Conservation (phyloP, 305 asterid genomes). For the Withania somnifera region DNA sequence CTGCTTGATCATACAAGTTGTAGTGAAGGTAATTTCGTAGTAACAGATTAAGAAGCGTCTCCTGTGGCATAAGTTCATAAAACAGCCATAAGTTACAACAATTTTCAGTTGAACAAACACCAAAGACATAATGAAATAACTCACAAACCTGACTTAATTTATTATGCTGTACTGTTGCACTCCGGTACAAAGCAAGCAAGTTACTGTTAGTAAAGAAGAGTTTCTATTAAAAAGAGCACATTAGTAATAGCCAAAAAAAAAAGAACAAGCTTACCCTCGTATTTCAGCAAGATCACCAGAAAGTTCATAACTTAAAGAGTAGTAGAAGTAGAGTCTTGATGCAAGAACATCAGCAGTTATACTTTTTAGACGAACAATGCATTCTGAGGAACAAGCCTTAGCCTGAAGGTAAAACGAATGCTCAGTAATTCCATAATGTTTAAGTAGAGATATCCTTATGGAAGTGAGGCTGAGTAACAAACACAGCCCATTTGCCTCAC, state of each 20-base stretch:
- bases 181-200: conserved; percentile 35
- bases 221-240: background rate
- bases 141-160: conserved; percentile 40
- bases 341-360: conserved; percentile 52
- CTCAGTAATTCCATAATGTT: background rate
- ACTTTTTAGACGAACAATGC: conserved; percentile 42
- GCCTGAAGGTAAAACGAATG: conserved; percentile 27
- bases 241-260: background rate
- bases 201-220: conserved; percentile 9
- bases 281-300: conserved; percentile 50
- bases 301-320: conserved; percentile 55
- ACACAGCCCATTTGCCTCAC: conserved; percentile 12
- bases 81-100: background rate
- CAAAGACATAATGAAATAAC: background rate
- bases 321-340: conserved; percentile 53
- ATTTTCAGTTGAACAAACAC: background rate
- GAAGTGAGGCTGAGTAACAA: background rate
- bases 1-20: conserved; percentile 64
- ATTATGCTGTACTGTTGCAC: conserved; percentile 32
- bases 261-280: conserved; percentile 33
- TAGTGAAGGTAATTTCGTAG: conserved; percentile 60
- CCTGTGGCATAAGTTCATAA: conserved; percentile 23
- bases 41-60: conserved; percentile 51
- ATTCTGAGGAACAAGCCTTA: conserved; percentile 49
- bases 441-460: background rate